Evolutionary conservation across 2,329 filamentous ascomycete species (phyloP).

Genomic region (Venturia asperata): DNA sequence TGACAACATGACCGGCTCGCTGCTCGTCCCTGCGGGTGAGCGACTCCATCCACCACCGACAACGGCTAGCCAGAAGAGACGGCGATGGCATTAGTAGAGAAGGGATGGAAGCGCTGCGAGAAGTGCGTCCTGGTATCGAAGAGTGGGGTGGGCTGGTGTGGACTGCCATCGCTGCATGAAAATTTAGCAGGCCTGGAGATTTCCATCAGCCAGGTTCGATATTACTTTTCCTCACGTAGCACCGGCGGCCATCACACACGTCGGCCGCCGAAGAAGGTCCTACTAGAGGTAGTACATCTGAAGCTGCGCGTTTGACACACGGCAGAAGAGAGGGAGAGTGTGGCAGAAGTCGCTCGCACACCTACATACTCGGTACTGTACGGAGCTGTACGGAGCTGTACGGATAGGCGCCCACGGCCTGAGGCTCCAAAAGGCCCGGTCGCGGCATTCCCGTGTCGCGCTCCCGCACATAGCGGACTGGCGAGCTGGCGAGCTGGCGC

Average conservation of each 20-base stretch:
- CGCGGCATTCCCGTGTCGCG: neutral
- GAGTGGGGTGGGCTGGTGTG: neutral
- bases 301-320: neutral
- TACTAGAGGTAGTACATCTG: neutral
- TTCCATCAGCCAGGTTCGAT: slow-evolving; percentile 8
- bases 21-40: neutral
- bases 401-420: no score
- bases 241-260: neutral
- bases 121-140: slow-evolving; percentile 4
- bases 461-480: neutral
- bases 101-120: neutral
- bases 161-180: neutral
- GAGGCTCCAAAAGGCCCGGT: neutral
- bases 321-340: neutral
- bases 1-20: neutral
- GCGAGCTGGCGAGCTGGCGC: no score
- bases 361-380: no score
- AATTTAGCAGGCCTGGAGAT: slow-evolving; percentile 8
- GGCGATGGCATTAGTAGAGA: neutral
- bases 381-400: no score
- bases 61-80: slow-evolving; percentile 2
- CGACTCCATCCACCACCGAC: neutral
- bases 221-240: slow-evolving; percentile 6
- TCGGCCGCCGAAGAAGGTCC: slow-evolving; percentile 7
- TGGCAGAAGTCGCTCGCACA: neutral